Base-by-base conservation (phyloP, 495 filamentous ascomycete species). In the Pseudomonodictys pantanalensis region DNA sequence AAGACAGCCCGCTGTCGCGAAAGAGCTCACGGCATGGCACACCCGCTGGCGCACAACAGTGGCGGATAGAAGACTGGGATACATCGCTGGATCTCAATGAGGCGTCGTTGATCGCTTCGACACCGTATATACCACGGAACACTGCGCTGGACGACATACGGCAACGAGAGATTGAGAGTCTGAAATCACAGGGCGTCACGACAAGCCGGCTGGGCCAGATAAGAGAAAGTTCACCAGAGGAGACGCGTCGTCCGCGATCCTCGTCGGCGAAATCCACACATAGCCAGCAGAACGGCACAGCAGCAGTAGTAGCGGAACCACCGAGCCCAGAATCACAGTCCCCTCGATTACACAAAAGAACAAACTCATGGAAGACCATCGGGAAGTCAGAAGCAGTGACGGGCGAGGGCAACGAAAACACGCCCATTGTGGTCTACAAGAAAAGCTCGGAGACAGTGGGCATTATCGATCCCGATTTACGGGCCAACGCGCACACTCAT, bases 61-160 rank as follows among this genome's bases (percentile, higher is more conserved):
- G 81, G 33, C 73, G 77, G 58, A 75, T 75, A 58, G 76, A 72
- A 20, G 77, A 80, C 24, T 84, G 80, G 81, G 76, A 86, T 39
- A 65, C 78, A 17, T 79, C 81, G 43, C 74, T 79, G 5, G 85
- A 88, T 33, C 86, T 90, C 57, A 86, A 85, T n/a, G 80, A 77
- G 24, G 76, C 75, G 20, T 83, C 84, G 43, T 55, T 87, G 28
- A 80, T 86, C 46, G 64, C 84, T 7, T 87, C 85, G 11, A 87
- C 83, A 35, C 85, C 85, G 30, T 80, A 79, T 15, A 72, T 83
- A 17, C 65, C 77, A 33, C 69, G 75, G 60, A 74, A 62, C 42
- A 69, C 69, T 12, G 74, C 71, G 23, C 67, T 85, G 41, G 84
- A 87, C 52, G 78, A 82, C 33, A 74, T 85, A 17, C 75, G 79